Percentiles rank a stretch among this genome's conserved stretches.
phyloP scores from a whole-genome alignment of 2,329 filamentous ascomycete species.

The Penicillium sp. region DNA sequence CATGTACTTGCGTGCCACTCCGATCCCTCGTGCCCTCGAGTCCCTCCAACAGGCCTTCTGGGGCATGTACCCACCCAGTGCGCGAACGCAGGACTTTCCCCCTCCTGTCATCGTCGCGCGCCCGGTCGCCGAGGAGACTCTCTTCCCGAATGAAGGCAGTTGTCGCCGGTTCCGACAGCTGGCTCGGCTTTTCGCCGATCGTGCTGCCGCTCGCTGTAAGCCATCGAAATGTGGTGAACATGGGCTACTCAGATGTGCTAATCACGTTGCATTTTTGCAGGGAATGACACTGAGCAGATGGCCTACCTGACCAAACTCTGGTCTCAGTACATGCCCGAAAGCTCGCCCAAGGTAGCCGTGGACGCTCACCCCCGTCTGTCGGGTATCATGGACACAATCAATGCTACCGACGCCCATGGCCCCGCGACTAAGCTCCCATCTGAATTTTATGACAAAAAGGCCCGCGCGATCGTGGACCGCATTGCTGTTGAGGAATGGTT shows the following conservation, averaged over 20 bases:
- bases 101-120: slow-evolving; percentile 62
- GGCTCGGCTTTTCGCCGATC: slow-evolving; percentile 63
- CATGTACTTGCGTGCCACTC: slow-evolving; percentile 68
- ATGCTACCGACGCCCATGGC: slow-evolving; percentile 79
- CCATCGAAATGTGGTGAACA: background rate
- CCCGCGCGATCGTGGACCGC: slow-evolving; percentile 60
- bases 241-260: slow-evolving; percentile 1
- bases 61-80: slow-evolving; percentile 62
- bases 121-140: slow-evolving; percentile 63
- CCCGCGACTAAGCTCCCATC: slow-evolving; percentile 69
- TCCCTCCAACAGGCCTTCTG: slow-evolving; percentile 69
- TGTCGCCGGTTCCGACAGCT: slow-evolving; percentile 68
- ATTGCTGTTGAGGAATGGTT: slow-evolving; percentile 92
- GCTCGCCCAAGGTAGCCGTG: slow-evolving; percentile 64
- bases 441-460: slow-evolving; percentile 79
- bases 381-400: slow-evolving; percentile 92
- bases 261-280: slow-evolving; percentile 15
- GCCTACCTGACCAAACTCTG: slow-evolving; percentile 70
- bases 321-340: slow-evolving; percentile 78
- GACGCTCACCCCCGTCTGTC: slow-evolving; percentile 77
- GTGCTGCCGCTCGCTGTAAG: slow-evolving; percentile 61
- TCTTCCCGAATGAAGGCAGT: slow-evolving; percentile 70
- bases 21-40: slow-evolving; percentile 68
- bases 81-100: slow-evolving; percentile 49
- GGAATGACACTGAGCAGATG: slow-evolving; percentile 74